These are phyloP conservation scores for Apiospora kogelbergensis DNA, from an alignment of 2,329 filamentous ascomycete species.

Conservation along the genomic window DNA sequence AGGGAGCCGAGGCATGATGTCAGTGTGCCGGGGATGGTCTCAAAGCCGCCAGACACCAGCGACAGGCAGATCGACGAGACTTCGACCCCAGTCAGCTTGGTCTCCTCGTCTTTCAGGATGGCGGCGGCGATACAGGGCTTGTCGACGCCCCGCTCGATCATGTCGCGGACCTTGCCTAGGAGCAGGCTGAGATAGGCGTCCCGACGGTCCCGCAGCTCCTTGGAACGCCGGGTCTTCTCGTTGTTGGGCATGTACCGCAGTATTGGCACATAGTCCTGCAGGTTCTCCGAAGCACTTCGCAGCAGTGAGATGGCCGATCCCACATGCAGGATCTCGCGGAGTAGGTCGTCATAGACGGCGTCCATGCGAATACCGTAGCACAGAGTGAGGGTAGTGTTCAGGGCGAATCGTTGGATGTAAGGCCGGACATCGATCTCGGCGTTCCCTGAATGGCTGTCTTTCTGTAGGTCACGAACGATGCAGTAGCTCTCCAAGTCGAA, in stretches of 20 bases:
- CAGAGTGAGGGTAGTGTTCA: constrained; percentile 54
- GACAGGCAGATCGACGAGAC: constrained; percentile 54
- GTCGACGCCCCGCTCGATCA: constrained; percentile 51
- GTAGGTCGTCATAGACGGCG: constrained; percentile 48
- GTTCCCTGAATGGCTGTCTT: constrained; percentile 41
- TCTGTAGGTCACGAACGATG: constrained; percentile 46
- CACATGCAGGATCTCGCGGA: constrained; percentile 53
- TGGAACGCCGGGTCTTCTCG: constrained; percentile 46
- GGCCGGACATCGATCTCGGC: constrained; percentile 46
- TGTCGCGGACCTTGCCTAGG: constrained; percentile 48
- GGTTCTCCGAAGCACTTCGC: constrained; percentile 51
- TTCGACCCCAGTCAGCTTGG: constrained; percentile 51
- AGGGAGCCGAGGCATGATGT: constrained; percentile 51
- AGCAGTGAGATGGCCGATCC: constrained; percentile 51
- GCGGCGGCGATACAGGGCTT: constrained; percentile 55
- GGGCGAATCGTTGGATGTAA: constrained; percentile 52
- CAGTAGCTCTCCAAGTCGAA: constrained; percentile 53
- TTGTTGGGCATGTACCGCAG: constrained; percentile 52
- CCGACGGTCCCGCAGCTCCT: constrained; percentile 45
- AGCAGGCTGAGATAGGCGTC: constrained; percentile 50
- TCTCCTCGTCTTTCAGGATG: constrained; percentile 54
- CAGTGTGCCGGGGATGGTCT: constrained; percentile 54
- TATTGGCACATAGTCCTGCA: constrained; percentile 52
- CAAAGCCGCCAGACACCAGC: constrained; percentile 53
- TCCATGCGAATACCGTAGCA: constrained; percentile 58